Evolutionary conservation across 257 asterid genomes (phyloP).

Genomic region (Parsonsia alboflavescens): DNA sequence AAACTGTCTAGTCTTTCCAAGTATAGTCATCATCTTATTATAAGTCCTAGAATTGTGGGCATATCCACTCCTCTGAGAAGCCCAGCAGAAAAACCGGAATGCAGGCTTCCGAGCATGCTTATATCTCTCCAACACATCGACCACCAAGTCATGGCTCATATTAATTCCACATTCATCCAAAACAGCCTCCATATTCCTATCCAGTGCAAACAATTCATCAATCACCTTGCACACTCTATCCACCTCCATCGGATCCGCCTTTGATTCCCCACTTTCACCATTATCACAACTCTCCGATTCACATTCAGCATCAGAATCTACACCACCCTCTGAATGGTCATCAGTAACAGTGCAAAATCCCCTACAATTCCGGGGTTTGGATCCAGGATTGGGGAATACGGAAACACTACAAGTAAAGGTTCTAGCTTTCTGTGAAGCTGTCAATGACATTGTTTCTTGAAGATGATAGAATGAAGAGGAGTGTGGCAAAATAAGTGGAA

Average conservation of each 20-base stretch:
- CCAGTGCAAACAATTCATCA: constrained; percentile 67
- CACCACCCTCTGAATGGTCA: constrained; percentile 16
- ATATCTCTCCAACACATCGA: constrained; percentile 64
- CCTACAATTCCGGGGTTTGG: constrained; percentile 24
- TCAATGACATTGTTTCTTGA: constrained; percentile 55
- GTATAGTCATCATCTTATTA: constrained; percentile 60
- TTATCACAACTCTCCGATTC: constrained; percentile 34
- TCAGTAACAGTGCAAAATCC: constrained; percentile 25
- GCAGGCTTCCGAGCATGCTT: constrained; percentile 89
- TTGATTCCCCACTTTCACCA: constrained; percentile 25
- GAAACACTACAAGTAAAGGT: constrained; percentile 1
- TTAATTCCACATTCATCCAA: constrained; percentile 62
- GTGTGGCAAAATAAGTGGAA: constrained; percentile 77
- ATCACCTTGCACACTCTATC: constrained; percentile 65
- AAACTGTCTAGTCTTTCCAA: constrained; percentile 85
- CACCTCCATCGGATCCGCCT: constrained; percentile 54
- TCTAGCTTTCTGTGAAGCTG: background rate
- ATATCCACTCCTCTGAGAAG: constrained; percentile 45
- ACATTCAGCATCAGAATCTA: constrained; percentile 33
- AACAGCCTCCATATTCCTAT: constrained; percentile 89
- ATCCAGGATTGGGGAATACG: background rate
- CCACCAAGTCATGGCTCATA: constrained; percentile 64
- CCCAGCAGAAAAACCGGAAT: constrained; percentile 83
- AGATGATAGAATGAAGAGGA: constrained; percentile 61
- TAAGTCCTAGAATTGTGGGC: constrained; percentile 63